Conservation (phyloP, 768 basidiomycete genomes). For the Scleroderma bovista region DNA sequence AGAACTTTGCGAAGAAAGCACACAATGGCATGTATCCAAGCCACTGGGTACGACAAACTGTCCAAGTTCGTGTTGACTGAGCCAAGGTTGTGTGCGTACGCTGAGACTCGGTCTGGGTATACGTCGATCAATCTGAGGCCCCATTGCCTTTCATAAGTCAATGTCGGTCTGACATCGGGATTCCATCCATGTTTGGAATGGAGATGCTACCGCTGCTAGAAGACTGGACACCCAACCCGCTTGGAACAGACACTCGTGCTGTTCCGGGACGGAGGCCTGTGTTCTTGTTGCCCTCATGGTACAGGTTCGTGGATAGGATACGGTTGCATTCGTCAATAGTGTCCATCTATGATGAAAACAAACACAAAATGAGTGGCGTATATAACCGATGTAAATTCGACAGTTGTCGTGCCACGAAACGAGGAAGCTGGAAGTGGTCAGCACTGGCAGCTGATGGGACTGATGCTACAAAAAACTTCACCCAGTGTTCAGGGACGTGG, state of each 20-base stretch:
- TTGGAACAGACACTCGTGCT: conserved; percentile 18
- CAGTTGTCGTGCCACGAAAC: conserved; percentile 87
- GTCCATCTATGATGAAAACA: conserved; percentile 46
- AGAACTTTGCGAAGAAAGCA: too few species aligned
- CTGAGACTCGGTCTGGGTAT: too few species aligned
- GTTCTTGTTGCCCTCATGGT: conserved; percentile 80
- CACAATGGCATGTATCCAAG: too few species aligned
- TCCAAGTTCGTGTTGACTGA: too few species aligned
- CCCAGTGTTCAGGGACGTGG: conserved; percentile 56
- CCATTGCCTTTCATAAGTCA: too few species aligned
- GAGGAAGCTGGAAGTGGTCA: conserved; percentile 55
- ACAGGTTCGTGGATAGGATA: conserved; percentile 61
- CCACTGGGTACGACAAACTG: too few species aligned
- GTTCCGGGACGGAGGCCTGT: conserved; percentile 50
- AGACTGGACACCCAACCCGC: conserved; percentile 2
- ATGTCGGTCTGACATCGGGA: conserved; percentile 13
- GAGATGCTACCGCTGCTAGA: neutral
- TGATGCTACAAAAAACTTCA: conserved; percentile 19
- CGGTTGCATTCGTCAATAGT: conserved; percentile 75
- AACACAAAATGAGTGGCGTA: too few species aligned
- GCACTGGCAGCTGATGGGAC: neutral
- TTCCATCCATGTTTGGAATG: conserved; percentile 8
- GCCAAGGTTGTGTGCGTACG: too few species aligned
- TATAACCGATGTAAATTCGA: conserved; percentile 90
- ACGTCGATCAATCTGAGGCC: too few species aligned